Percentiles rank a stretch among this genome's conserved stretches.
Evolutionary conservation across 2,329 filamentous ascomycete genomes (phyloP).

Genomic region (Colletotrichum cereale): DNA sequence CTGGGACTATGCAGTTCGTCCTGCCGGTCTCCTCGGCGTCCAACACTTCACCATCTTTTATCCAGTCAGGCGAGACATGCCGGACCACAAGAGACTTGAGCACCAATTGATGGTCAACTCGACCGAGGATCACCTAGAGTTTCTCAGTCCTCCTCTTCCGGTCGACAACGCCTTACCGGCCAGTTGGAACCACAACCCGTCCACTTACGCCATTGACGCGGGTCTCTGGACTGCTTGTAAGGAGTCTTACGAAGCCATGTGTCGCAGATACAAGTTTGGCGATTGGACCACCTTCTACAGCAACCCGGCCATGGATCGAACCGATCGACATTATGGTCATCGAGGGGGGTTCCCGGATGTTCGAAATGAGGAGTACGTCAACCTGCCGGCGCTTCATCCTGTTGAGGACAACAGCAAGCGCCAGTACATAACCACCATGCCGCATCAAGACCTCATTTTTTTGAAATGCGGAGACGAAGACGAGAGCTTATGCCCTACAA

Average conservation of each 20-base stretch:
- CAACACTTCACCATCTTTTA: not conserved
- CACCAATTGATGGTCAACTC: not conserved
- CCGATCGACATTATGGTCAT: not conserved
- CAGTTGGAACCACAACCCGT: not conserved
- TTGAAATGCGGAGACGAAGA: too few species aligned
- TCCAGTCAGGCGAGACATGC: too few species aligned
- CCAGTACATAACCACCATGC: not conserved
- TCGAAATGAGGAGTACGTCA: not conserved
- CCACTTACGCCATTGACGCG: not conserved
- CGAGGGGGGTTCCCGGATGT: too few species aligned
- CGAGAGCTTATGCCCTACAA: too few species aligned
- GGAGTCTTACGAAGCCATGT: not conserved
- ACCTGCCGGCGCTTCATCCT: not conserved
- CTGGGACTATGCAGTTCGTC: not conserved
- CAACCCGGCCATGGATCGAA: not conserved
- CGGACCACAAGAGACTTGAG: not conserved
- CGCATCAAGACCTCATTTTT: too few species aligned
- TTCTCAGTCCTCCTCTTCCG: not conserved
- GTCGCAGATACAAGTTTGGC: not conserved
- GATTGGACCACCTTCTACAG: not conserved
- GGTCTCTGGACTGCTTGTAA: not conserved
- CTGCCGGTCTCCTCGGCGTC: not conserved
- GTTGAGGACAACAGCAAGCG: not conserved
- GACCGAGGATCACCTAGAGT: fast-evolving
- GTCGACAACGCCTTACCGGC: not conserved